Percentiles rank a stretch among this genome's conserved stretches.
Conservation (phyloP, 768 basidiomycete genomes). For the Auricularia heimuer region DNA sequence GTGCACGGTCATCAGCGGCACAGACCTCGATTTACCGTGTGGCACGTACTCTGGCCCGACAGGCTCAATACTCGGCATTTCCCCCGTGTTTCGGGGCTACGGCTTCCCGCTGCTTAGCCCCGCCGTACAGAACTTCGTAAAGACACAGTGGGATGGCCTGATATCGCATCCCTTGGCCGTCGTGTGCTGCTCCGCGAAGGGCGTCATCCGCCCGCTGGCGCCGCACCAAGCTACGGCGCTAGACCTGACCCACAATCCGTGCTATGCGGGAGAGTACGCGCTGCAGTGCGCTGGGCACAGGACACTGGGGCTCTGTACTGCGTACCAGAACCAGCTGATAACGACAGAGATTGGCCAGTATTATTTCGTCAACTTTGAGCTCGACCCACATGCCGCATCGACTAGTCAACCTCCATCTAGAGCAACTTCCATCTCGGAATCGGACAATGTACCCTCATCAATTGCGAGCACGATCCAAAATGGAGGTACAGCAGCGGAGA, state of each 20-base stretch:
- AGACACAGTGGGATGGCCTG: not conserved
- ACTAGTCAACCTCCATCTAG: too few species aligned
- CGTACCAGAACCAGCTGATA: not conserved
- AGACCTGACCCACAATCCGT: not conserved
- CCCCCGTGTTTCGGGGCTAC: not conserved
- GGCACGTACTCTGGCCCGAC: not conserved
- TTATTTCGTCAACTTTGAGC: not conserved
- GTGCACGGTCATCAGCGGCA: not conserved
- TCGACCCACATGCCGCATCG: too few species aligned
- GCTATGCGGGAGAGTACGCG: not conserved
- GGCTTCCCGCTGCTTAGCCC: not conserved
- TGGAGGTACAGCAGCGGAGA: too few species aligned
- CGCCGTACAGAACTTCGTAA: not conserved
- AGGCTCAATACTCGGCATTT: not conserved
- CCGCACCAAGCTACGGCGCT: not conserved
- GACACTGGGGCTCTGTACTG: not conserved
- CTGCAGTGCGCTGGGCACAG: not conserved
- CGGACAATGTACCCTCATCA: too few species aligned
- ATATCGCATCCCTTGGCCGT: not conserved
- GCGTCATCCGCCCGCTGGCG: not conserved
- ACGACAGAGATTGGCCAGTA: not conserved
- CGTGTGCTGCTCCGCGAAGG: not conserved
- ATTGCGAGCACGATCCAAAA: too few species aligned
- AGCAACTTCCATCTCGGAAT: too few species aligned
- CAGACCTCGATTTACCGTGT: not conserved